Evolutionary conservation across 2,329 filamentous ascomycete species (phyloP).

Genomic region (Apiospora arundinis): DNA sequence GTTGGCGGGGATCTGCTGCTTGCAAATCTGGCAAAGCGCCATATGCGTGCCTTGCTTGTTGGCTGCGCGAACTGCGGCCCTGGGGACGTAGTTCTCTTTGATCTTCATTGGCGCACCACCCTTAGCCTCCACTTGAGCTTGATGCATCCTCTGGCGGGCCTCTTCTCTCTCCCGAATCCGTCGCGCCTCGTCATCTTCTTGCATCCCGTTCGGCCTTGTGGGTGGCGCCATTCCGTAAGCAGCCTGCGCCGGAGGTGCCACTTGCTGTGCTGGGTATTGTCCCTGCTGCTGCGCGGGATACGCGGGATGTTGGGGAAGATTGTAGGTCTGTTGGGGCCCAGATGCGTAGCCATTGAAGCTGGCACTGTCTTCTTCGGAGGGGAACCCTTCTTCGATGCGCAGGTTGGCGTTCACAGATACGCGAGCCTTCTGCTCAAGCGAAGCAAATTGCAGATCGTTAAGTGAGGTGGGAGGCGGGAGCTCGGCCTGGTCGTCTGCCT

Average conservation of each 20-base stretch:
- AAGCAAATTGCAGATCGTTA: conserved; percentile 91
- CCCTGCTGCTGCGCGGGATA: conserved; percentile 43
- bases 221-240: conserved; percentile 43
- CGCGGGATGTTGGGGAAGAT: conserved; percentile 52
- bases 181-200: conserved; percentile 67
- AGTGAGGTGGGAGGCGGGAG: conserved; percentile 89
- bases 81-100: conserved; percentile 89
- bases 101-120: conserved; percentile 82
- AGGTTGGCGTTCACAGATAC: conserved; percentile 82
- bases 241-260: conserved; percentile 47
- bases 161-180: conserved; percentile 69
- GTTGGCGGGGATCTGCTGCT: conserved; percentile 83
- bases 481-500: conserved; percentile 83
- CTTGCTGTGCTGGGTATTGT: conserved; percentile 38
- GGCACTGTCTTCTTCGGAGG: conserved; percentile 73
- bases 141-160: conserved; percentile 69
- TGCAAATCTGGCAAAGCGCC: conserved; percentile 90
- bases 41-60: conserved; percentile 69
- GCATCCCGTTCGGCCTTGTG: conserved; percentile 44
- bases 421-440: conserved; percentile 91
- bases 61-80: conserved; percentile 75
- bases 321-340: conserved; percentile 43
- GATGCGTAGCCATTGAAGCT: conserved; percentile 54
- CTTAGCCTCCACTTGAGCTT: conserved; percentile 79
- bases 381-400: conserved; percentile 94